Conservation (phyloP, 208 protist genomes). For the Acanthamoeba quina region DNA sequence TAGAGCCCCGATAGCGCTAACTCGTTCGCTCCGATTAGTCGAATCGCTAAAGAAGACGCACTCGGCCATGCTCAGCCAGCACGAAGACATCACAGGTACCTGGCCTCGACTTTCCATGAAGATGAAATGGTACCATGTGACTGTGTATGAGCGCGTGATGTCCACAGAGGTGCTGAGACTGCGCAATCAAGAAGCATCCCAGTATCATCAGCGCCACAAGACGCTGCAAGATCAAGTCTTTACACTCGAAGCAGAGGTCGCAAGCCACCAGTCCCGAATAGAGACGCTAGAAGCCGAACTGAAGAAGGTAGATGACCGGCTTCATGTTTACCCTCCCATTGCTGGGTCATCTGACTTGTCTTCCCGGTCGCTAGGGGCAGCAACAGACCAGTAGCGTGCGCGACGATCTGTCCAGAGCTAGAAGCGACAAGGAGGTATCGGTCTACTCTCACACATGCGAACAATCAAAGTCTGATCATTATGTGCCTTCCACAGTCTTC, state of each 20-base stretch:
- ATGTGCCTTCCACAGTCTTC: background rate
- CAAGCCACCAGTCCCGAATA: background rate
- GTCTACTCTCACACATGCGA: background rate
- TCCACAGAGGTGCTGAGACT: background rate
- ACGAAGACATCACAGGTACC: constrained; percentile 10
- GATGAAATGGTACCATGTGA: too few relatives aligned
- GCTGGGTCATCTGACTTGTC: background rate
- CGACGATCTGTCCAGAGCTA: background rate
- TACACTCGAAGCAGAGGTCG: background rate
- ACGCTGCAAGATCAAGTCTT: background rate
- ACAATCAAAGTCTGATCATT: background rate
- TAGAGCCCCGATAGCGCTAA: background rate
- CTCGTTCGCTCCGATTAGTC: background rate
- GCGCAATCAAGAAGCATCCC: background rate
- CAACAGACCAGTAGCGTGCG: background rate
- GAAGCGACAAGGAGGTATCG: background rate
- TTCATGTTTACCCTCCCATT: background rate
- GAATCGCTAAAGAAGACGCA: background rate
- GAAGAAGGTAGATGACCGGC: background rate
- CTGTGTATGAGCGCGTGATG: too few relatives aligned
- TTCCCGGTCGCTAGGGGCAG: background rate
- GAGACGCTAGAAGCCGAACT: background rate
- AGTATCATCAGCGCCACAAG: background rate
- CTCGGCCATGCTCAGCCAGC: background rate
- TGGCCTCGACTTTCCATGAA: background rate